Evolutionary conservation across 2,329 filamentous ascomycete species (phyloP).

Genomic region (Ascochyta lentis): DNA sequence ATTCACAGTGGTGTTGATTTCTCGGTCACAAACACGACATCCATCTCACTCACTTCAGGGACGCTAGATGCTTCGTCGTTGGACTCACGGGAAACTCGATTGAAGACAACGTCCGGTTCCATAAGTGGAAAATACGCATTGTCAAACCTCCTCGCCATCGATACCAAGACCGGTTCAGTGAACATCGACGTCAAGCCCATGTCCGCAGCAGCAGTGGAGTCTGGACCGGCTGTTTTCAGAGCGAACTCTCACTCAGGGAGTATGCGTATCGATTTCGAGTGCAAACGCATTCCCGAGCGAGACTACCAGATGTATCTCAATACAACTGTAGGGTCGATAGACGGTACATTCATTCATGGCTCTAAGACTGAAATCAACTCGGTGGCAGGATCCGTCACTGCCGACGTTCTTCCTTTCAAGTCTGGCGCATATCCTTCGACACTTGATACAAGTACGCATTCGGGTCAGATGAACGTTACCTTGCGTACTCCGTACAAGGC

Average conservation of each 20-base stretch:
- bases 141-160: conserved; percentile 50
- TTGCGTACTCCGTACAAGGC: conserved; percentile 44
- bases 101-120: conserved; percentile 50
- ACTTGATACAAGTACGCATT: conserved; percentile 44
- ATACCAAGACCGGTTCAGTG: conserved; percentile 51
- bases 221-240: conserved; percentile 47
- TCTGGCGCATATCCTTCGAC: conserved; percentile 34
- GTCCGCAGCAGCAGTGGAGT: conserved; percentile 33
- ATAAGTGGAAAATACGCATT: conserved; percentile 53
- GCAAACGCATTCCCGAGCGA: conserved; percentile 48
- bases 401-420: conserved; percentile 48
- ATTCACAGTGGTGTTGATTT: conserved; percentile 43
- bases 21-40: conserved; percentile 41
- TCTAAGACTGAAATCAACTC: conserved; percentile 46
- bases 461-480: conserved; percentile 44
- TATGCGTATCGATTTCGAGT: conserved; percentile 46
- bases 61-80: conserved; percentile 44
- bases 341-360: conserved; percentile 52
- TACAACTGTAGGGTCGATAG: conserved; percentile 48
- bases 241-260: conserved; percentile 47
- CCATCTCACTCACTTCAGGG: conserved; percentile 44
- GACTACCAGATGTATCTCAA: conserved; percentile 52
- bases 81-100: conserved; percentile 48
- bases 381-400: conserved; percentile 47
- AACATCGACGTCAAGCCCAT: conserved; percentile 50